Percentiles rank a stretch among this genome's conserved stretches.
These are phyloP conservation scores for Crithidia bombi DNA, from an alignment of 208 protist species.

Conservation along the genomic window DNA sequence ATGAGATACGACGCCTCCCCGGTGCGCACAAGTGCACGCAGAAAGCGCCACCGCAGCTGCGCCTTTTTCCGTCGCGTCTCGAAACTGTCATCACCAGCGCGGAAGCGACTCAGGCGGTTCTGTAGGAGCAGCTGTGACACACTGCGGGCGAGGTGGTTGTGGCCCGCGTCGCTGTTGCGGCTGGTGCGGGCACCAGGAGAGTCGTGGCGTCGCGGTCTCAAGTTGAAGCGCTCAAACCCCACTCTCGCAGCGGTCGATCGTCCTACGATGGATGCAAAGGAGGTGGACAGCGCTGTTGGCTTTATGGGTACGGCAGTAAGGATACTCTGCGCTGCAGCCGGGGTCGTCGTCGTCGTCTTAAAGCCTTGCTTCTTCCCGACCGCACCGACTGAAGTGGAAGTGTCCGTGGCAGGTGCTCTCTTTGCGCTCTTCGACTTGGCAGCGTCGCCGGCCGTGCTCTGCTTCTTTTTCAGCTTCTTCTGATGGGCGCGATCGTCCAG, in stretches of 20 bases:
- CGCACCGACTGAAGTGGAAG: too few species aligned
- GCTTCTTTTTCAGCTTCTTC: background rate
- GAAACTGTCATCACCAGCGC: slow-evolving; percentile 35
- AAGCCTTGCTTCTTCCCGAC: background rate
- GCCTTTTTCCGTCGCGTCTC: slow-evolving; percentile 36
- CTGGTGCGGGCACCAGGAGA: slow-evolving; percentile 12
- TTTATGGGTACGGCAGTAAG: background rate
- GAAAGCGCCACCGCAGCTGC: slow-evolving; percentile 78
- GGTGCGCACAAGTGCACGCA: slow-evolving; percentile 79
- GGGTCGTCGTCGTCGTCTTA: background rate
- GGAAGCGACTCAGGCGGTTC: slow-evolving; percentile 42
- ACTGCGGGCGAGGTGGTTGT: slow-evolving; percentile 31
- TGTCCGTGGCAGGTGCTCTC: background rate
- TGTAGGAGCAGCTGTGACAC: slow-evolving; percentile 42
- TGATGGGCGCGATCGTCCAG: background rate
- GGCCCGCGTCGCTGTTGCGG: slow-evolving; percentile 13
- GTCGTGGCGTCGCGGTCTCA: slow-evolving; percentile 54
- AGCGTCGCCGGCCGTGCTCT: background rate
- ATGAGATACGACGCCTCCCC: slow-evolving; percentile 79
- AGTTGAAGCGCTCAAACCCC: slow-evolving; percentile 51
- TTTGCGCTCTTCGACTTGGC: background rate
- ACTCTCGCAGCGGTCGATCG: slow-evolving; percentile 9
- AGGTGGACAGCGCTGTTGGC: background rate
- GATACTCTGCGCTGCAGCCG: background rate
- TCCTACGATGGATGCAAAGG: background rate